Percentiles rank a stretch among this genome's conserved stretches.
phyloP scores from a whole-genome alignment of 2,329 filamentous ascomycete species.

The Talaromyces sp. region DNA sequence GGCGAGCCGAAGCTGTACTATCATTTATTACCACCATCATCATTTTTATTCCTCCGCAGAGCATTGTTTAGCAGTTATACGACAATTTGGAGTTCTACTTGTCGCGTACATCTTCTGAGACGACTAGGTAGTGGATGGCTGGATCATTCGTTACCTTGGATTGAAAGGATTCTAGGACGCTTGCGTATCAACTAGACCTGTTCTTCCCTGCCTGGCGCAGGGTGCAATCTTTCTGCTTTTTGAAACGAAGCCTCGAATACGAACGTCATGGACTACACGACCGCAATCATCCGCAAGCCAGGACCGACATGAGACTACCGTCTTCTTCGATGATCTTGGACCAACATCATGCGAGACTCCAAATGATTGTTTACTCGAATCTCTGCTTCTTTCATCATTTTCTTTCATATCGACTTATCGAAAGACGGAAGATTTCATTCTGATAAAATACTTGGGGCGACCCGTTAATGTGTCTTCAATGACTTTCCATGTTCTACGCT shows the following conservation, averaged over 20 bases:
- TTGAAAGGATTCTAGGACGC: neutral
- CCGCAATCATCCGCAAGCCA: conserved; percentile 26
- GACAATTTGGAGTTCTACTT: neutral
- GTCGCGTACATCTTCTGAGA: neutral
- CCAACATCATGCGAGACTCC: neutral
- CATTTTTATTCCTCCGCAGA: neutral
- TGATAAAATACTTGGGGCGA: conserved; percentile 39
- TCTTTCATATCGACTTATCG: conserved; percentile 15
- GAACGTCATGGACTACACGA: conserved; percentile 36
- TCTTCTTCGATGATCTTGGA: neutral
- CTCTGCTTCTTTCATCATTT: conserved; percentile 9
- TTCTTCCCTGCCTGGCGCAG: conserved; percentile 19
- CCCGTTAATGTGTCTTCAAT: conserved; percentile 32
- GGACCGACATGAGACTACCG: neutral
- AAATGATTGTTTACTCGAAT: neutral
- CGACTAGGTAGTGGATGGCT: conserved; percentile 10
- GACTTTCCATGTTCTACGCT: conserved; percentile 17
- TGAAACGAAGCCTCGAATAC: conserved; percentile 31
- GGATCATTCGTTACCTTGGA: conserved; percentile 11
- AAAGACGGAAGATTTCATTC: conserved; percentile 21
- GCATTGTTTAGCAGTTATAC: neutral
- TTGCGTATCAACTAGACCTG: conserved; percentile 1
- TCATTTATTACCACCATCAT: conserved; percentile 12
- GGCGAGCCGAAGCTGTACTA: conserved; percentile 14
- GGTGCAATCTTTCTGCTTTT: conserved; percentile 22